phyloP scores from a whole-genome alignment of 495 filamentous ascomycete species.

The Aspergillus saccharolyticus region DNA sequence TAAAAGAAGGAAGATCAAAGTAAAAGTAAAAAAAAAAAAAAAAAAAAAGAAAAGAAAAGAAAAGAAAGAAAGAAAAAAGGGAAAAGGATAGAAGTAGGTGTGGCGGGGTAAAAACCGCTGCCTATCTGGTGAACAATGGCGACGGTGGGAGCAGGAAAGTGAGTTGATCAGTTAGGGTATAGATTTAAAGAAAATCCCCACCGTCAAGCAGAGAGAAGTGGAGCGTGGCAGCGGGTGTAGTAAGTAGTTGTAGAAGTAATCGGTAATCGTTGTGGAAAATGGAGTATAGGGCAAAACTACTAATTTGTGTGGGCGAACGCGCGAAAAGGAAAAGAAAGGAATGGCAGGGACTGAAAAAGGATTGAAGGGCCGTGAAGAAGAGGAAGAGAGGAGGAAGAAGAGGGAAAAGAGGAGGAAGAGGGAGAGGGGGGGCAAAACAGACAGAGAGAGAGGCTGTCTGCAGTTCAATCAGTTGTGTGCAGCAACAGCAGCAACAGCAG shows the following conservation, averaged over 20 bases:
- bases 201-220: constrained; percentile 12
- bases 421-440: constrained; percentile 28
- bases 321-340: constrained; percentile 44
- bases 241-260: constrained; percentile 11
- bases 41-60: background rate
- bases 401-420: constrained; percentile 23
- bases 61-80: constrained; percentile 2
- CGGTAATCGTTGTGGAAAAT: constrained; percentile 18
- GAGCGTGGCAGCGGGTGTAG: constrained; percentile 12
- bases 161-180: constrained; percentile 7
- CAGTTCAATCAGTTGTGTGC: background rate
- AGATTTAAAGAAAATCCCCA: constrained; percentile 27
- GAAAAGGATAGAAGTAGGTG: constrained; percentile 4
- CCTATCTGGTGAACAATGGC: background rate
- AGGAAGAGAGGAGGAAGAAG: constrained; percentile 19
- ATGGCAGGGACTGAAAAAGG: constrained; percentile 28
- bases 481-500: background rate
- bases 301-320: constrained; percentile 44
- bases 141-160: background rate
- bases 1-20: background rate
- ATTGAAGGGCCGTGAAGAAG: constrained; percentile 5
- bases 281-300: constrained; percentile 35
- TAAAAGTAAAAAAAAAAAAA: too few species aligned
- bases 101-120: constrained; percentile 11
- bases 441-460: background rate